Conservation (phyloP, 2,329 filamentous ascomycete genomes). For the Exutisphaerella laricina region DNA sequence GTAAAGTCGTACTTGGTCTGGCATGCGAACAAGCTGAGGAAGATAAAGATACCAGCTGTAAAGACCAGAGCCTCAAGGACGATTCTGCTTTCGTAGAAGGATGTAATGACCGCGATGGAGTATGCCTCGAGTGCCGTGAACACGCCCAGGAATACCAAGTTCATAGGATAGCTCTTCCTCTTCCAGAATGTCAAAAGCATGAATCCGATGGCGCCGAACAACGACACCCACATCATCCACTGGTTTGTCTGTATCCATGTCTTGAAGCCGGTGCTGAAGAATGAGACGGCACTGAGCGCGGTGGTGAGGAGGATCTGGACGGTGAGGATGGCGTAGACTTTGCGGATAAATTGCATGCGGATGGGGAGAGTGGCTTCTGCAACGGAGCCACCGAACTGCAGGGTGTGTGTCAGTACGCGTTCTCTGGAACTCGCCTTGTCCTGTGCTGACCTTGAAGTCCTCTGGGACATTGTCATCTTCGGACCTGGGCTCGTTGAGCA, state of each 20-base stretch:
- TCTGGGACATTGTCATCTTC: conserved; percentile 91
- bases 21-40: conserved; percentile 75
- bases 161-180: conserved; percentile 59
- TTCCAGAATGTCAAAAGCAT: conserved; percentile 92
- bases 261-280: conserved; percentile 75
- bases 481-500: conserved; percentile 61
- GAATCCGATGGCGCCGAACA: conserved; percentile 77
- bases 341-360: conserved; percentile 67
- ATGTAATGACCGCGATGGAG: conserved; percentile 84
- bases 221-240: conserved; percentile 80
- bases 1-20: conserved; percentile 99
- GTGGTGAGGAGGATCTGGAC: conserved; percentile 84
- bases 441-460: conserved; percentile 74
- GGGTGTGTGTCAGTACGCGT: conserved; percentile 7
- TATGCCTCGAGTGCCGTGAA: conserved; percentile 95
- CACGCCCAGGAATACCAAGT: conserved; percentile 81
- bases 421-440: background rate
- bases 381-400: conserved; percentile 82
- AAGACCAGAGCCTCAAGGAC: conserved; percentile 87
- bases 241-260: conserved; percentile 78
- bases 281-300: conserved; percentile 73
- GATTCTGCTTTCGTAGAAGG: conserved; percentile 76
- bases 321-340: conserved; percentile 98
- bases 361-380: conserved; percentile 93
- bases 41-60: conserved; percentile 63